A percentile compares a stretch with the other conserved stretches of the same genome.
phyloP scores from a whole-genome alignment of 192 early-diverging fungal genomes.

The Podila minutissima region DNA sequence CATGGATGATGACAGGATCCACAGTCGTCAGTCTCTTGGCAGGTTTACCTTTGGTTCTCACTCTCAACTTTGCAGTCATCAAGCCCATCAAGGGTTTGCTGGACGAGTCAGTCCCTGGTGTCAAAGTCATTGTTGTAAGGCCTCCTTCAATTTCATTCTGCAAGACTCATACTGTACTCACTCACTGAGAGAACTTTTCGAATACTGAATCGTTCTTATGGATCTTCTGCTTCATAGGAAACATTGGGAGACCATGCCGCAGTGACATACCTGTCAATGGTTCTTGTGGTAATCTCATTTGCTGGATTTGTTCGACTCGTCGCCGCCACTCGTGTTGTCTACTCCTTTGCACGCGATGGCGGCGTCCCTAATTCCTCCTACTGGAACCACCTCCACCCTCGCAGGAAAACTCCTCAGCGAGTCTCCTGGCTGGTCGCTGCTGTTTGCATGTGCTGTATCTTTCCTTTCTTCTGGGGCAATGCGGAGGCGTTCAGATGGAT shows the following conservation, averaged over 20 bases:
- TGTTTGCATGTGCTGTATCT: conserved; percentile 30
- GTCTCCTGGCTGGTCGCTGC: conserved; percentile 37
- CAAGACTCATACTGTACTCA: neutral
- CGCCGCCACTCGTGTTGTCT: conserved; percentile 17
- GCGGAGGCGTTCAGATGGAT: conserved; percentile 47
- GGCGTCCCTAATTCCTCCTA: conserved; percentile 38
- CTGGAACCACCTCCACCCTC: conserved; percentile 30
- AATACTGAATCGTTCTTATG: neutral
- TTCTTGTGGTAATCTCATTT: conserved; percentile 25
- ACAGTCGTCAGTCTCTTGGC: conserved; percentile 15
- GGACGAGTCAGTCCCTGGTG: conserved; percentile 29
- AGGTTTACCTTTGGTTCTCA: conserved; percentile 25
- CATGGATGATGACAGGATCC: conserved; percentile 18
- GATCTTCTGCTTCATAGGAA: neutral
- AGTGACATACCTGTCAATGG: conserved; percentile 11
- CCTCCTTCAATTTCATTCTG: neutral
- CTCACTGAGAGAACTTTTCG: neutral
- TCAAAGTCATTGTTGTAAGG: conserved; percentile 32
- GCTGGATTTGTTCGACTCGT: conserved; percentile 19
- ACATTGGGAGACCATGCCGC: conserved; percentile 10
- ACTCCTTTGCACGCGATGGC: conserved; percentile 36
- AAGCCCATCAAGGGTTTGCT: conserved; percentile 37
- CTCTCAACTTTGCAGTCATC: conserved; percentile 17
- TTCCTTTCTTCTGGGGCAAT: conserved; percentile 45
- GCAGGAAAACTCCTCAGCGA: conserved; percentile 29